Conservation (phyloP, 1,139 yeast genomes). For the Geotrichum australiense region DNA sequence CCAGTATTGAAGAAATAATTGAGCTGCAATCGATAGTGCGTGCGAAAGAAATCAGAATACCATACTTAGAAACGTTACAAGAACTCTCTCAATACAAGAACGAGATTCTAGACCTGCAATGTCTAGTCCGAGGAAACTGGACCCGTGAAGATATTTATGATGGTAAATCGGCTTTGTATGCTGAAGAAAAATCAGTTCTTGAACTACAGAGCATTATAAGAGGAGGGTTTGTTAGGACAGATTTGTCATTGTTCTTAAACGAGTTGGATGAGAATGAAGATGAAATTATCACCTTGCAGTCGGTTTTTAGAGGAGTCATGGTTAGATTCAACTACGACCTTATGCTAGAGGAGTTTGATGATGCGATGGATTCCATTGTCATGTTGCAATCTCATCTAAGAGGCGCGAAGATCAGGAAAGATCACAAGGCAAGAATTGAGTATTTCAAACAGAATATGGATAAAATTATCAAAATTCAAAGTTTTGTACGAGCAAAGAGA, state of each 20-base stretch:
- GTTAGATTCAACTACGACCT: conserved; percentile 46
- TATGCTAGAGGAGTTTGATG: conserved; percentile 48
- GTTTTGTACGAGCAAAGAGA: conserved; percentile 58
- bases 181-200: conserved; percentile 11
- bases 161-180: conserved; percentile 1
- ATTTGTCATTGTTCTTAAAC: conserved; percentile 18
- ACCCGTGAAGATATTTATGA: conserved; percentile 5
- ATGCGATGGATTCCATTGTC: conserved; percentile 38
- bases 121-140: conserved; percentile 43
- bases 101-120: conserved; percentile 36
- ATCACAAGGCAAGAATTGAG: conserved; percentile 38
- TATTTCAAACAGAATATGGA: conserved; percentile 52
- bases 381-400: conserved; percentile 47
- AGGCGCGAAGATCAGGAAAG: conserved; percentile 40
- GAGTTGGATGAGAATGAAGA: conserved; percentile 27
- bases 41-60: conserved; percentile 57
- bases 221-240: conserved; percentile 27
- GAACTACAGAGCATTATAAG: conserved; percentile 28
- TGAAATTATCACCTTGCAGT: conserved; percentile 41
- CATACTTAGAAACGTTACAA: conserved; percentile 42
- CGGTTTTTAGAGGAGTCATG: conserved; percentile 39
- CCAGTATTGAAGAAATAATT: conserved; percentile 50
- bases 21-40: conserved; percentile 69
- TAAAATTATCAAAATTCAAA: conserved; percentile 65
- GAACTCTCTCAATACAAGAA: conserved; percentile 9